Conservation (phyloP, 1,284 basidiomycete species). For the Boletus mariae region DNA sequence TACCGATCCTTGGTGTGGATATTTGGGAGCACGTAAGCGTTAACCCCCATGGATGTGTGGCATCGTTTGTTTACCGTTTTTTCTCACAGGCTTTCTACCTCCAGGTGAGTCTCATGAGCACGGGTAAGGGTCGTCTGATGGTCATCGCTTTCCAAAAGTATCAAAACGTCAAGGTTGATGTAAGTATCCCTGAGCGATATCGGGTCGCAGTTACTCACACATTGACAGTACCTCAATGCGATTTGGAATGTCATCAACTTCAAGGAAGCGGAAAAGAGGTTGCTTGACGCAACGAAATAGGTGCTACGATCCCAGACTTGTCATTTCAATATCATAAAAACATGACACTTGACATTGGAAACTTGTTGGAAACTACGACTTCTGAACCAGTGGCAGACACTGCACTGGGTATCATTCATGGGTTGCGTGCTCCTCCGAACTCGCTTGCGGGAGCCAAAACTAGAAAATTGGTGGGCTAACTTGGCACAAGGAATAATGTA, state of each 20-base stretch:
- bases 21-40: conserved; percentile 88
- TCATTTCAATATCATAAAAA: conserved; percentile 9
- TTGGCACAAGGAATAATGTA: background rate
- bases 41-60: conserved; percentile 1
- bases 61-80: conserved; percentile 10
- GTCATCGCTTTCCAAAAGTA: conserved; percentile 45
- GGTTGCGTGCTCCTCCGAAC: background rate
- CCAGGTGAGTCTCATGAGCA: conserved; percentile 34
- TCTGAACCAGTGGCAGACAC: background rate
- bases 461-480: background rate
- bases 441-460: background rate
- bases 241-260: conserved; percentile 95
- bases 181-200: background rate
- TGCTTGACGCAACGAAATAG: conserved; percentile 47
- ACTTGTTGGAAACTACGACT: background rate
- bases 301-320: background rate
- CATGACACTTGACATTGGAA: background rate
- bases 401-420: background rate
- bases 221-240: conserved; percentile 73
- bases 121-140: background rate
- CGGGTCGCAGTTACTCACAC: conserved; percentile 3
- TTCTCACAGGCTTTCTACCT: conserved; percentile 70
- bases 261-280: conserved; percentile 79
- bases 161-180: conserved; percentile 55
- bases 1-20: conserved; percentile 93